Percentiles rank a stretch among this genome's conserved stretches.
Conservation (phyloP, 1,284 basidiomycete genomes). For the Volvariella surrecta region DNA sequence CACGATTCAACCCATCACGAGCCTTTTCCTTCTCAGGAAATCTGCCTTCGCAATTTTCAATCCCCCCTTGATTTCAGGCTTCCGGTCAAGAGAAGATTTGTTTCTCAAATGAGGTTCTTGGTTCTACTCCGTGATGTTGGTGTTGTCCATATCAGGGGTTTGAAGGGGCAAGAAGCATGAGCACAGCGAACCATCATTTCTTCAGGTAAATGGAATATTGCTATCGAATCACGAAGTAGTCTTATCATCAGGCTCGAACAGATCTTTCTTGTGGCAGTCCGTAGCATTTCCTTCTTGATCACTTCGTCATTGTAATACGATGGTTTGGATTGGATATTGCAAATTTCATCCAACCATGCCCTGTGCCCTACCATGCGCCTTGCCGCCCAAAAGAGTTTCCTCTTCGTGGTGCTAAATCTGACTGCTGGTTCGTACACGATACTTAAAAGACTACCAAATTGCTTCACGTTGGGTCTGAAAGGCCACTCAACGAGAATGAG, state of each 20-base stretch:
- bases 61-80: conserved; percentile 4
- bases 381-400: neutral
- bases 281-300: neutral
- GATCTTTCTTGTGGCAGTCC: conserved; percentile 8
- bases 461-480: neutral
- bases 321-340: conserved; percentile 1
- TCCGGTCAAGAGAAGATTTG: conserved; percentile 9
- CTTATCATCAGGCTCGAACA: neutral
- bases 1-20: neutral
- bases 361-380: conserved; percentile 3
- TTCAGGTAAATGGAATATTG: conserved; percentile 11
- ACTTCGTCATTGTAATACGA: neutral
- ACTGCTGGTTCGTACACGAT: neutral
- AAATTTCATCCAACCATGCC: conserved; percentile 3
- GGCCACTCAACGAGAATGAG: too few relatives aligned
- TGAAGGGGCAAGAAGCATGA: conserved; percentile 20
- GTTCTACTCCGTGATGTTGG: conserved; percentile 22
- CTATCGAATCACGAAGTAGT: neutral
- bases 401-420: neutral
- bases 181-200: conserved; percentile 22
- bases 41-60: neutral
- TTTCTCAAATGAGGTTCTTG: conserved; percentile 12
- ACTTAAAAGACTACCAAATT: neutral
- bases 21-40: conserved; percentile 1
- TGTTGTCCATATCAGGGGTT: conserved; percentile 17